Percentiles rank a stretch among this genome's conserved stretches.
phyloP scores from a whole-genome alignment of 371 early-diverging fungal species.

The Circinella umbellata region DNA sequence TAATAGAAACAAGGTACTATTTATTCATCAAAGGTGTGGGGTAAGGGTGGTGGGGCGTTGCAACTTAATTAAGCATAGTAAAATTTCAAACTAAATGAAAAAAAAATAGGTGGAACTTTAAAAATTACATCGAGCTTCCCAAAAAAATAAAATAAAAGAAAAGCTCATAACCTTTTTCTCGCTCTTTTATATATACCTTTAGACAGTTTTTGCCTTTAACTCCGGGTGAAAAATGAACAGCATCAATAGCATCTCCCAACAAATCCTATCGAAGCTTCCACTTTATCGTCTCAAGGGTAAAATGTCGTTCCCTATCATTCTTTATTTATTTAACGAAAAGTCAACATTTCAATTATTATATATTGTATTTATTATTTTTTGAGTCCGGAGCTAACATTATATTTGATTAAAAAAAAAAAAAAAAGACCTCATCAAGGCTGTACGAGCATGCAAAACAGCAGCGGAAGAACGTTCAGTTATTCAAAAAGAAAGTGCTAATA shows the following conservation, averaged over 20 bases:
- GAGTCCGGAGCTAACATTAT: neutral
- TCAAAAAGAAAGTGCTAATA: slow-evolving; percentile 95
- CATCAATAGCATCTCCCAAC: slow-evolving; percentile 58
- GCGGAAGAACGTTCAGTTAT: slow-evolving; percentile 98
- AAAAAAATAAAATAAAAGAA: too few species aligned
- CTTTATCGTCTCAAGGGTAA: slow-evolving; percentile 55
- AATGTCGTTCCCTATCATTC: too few species aligned
- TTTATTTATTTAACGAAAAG: too few species aligned
- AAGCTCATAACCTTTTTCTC: too few species aligned
- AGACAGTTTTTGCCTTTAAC: neutral
- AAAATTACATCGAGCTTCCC: too few species aligned
- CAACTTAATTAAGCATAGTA: too few species aligned
- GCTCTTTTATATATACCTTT: too few species aligned
- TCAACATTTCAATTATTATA: neutral
- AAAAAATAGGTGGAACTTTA: too few species aligned
- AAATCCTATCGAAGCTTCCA: slow-evolving; percentile 56
- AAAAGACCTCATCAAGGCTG: slow-evolving; percentile 92
- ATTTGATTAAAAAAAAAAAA: neutral
- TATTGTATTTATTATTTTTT: neutral
- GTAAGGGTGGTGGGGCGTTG: too few species aligned
- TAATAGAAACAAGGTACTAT: too few species aligned
- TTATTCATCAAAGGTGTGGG: too few species aligned
- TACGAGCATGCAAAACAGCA: slow-evolving; percentile 95
- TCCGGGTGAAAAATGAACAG: slow-evolving; percentile 39
- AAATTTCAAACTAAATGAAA: too few species aligned